Evolutionary conservation across 2,329 filamentous ascomycete species (phyloP).

Genomic region (Tolypocladium endophyticum): DNA sequence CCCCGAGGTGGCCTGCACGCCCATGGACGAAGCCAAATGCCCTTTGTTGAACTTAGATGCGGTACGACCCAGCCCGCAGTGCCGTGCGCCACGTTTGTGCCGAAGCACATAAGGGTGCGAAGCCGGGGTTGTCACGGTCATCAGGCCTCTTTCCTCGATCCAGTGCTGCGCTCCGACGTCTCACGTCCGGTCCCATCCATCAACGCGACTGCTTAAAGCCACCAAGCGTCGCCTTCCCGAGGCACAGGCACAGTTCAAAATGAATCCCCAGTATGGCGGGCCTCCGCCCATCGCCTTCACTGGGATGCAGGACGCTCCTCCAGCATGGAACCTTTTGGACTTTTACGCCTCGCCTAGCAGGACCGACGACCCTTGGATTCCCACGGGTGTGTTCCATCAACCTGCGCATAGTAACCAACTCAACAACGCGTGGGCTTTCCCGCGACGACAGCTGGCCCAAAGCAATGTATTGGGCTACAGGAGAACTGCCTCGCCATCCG

Average conservation of each 20-base stretch:
- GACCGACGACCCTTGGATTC: slow-evolving; percentile 33
- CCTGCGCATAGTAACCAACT: slow-evolving; percentile 16
- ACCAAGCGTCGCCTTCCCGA: neutral
- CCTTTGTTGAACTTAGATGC: neutral
- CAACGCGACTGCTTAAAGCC: neutral
- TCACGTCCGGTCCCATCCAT: neutral
- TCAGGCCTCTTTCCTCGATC: neutral
- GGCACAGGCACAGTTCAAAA: neutral
- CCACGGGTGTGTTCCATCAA: slow-evolving; percentile 15
- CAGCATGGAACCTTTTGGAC: slow-evolving; percentile 13
- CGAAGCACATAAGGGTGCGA: no score
- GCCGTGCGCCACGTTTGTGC: neutral
- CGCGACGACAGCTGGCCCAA: neutral
- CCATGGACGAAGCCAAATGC: neutral
- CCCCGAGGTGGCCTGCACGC: neutral
- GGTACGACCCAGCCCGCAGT: neutral
- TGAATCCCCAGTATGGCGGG: slow-evolving; percentile 4
- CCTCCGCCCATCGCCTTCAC: neutral
- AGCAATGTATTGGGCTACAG: slow-evolving; percentile 12
- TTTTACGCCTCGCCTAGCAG: slow-evolving; percentile 24
- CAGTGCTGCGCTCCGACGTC: neutral
- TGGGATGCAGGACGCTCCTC: neutral
- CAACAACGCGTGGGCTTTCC: slow-evolving; percentile 8
- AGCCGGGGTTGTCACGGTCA: neutral
- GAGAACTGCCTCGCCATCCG: slow-evolving; percentile 22